phyloP scores from a whole-genome alignment of 2,329 filamentous ascomycete species.

The Chaetomiaceae sp. region DNA sequence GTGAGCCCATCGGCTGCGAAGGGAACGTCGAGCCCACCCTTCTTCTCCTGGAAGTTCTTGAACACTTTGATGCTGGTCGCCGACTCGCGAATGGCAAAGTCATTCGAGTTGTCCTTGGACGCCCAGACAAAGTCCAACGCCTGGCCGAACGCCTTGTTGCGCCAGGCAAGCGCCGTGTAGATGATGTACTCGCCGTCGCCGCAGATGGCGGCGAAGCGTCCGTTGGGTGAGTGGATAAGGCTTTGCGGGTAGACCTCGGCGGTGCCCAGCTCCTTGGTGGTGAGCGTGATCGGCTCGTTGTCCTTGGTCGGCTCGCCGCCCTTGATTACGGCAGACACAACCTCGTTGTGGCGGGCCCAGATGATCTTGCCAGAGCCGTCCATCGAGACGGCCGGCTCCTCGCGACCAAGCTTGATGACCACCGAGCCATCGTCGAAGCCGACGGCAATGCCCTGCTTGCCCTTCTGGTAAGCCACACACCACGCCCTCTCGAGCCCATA shows the following conservation, averaged over 20 bases:
- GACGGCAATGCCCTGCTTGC: constrained; percentile 88
- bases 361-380: constrained; percentile 93
- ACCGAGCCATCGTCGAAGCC: constrained; percentile 98
- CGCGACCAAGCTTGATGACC: constrained; percentile 93
- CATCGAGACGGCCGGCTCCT: constrained; percentile 98
- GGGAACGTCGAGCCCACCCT: constrained; percentile 83
- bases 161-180: constrained; percentile 92
- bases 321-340: constrained; percentile 92
- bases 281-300: constrained; percentile 76
- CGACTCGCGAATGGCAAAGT: constrained; percentile 95
- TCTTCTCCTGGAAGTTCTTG: constrained; percentile 94
- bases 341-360: constrained; percentile 92
- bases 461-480: constrained; percentile 95
- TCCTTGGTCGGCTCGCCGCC: constrained; percentile 85
- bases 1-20: constrained; percentile 91
- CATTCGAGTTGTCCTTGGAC: constrained; percentile 95
- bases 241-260: constrained; percentile 97
- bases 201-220: constrained; percentile 77
- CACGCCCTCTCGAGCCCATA: constrained; percentile 95
- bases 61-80: constrained; percentile 93
- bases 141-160: constrained; percentile 95
- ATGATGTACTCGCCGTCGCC: constrained; percentile 99
- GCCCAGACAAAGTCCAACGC: constrained; percentile 97
- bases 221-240: constrained; percentile 90
- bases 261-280: constrained; percentile 90